A percentile compares a stretch with the other conserved stretches of the same genome.
These are phyloP conservation scores for Fusarium gaditjirri DNA, from an alignment of 2,329 filamentous ascomycete species.

Conservation along the genomic window DNA sequence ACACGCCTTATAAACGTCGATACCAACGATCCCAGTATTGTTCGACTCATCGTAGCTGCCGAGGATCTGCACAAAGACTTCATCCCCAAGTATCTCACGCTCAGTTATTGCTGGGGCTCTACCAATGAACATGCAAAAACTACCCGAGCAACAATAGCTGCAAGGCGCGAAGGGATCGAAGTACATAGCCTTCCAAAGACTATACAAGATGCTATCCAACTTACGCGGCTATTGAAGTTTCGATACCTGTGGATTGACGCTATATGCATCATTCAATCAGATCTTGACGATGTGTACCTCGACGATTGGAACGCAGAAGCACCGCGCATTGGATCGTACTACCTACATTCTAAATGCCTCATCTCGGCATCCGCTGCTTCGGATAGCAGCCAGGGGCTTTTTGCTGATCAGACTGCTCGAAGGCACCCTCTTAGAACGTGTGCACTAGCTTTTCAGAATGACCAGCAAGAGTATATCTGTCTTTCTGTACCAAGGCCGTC, in stretches of 20 bases:
- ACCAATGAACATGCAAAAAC: neutral
- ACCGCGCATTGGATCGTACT: conserved; percentile 13
- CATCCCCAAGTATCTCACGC: neutral
- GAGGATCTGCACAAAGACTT: neutral
- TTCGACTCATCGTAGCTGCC: neutral
- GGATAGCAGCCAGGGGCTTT: conserved; percentile 8
- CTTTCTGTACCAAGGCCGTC: neutral
- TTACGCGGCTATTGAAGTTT: neutral
- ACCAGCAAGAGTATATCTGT: neutral
- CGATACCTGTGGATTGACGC: conserved; percentile 10
- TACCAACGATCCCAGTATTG: neutral
- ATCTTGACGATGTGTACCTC: neutral
- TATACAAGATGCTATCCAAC: neutral
- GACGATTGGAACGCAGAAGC: conserved; percentile 12
- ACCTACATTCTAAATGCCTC: conserved; percentile 8
- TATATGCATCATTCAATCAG: conserved; percentile 10
- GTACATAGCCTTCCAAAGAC: neutral
- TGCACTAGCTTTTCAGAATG: neutral
- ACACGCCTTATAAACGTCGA: neutral
- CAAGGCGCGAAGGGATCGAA: neutral
- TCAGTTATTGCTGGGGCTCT: neutral
- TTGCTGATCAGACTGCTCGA: neutral
- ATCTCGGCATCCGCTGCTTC: conserved; percentile 7
- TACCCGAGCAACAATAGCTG: neutral
- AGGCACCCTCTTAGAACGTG: neutral